Evolutionary conservation across 805 yeast genomes (phyloP).

Genomic region (Naumovozyma baii): DNA sequence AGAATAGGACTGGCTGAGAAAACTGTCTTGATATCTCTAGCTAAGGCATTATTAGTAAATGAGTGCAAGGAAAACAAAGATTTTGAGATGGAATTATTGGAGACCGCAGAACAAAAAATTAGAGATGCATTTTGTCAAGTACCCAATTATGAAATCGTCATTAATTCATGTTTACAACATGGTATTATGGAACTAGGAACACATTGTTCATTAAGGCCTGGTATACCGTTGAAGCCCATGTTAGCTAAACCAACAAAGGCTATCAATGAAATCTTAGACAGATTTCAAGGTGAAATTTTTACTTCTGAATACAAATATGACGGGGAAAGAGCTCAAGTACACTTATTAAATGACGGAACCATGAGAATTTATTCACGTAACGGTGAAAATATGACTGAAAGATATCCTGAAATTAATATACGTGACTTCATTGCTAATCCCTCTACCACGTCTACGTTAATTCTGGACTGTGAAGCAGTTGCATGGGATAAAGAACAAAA

Average conservation of each 20-base stretch:
- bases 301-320: slow-evolving; percentile 97
- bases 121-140: slow-evolving; percentile 82
- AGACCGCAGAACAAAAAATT: slow-evolving; percentile 64
- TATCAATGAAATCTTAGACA: slow-evolving; percentile 80
- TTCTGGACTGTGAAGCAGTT: slow-evolving; percentile 93
- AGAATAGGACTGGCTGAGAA: slow-evolving; percentile 93
- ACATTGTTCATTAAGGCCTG: slow-evolving; percentile 72
- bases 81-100: slow-evolving; percentile 37
- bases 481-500: slow-evolving; percentile 80
- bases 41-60: slow-evolving; percentile 67
- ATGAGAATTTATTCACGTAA: slow-evolving; percentile 83
- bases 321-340: slow-evolving; percentile 96
- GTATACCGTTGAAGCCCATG: slow-evolving; percentile 95
- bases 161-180: slow-evolving; percentile 50
- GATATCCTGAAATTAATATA: slow-evolving; percentile 86
- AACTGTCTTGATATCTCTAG: slow-evolving; percentile 72
- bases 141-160: slow-evolving; percentile 80
- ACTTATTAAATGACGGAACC: slow-evolving; percentile 52
- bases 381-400: slow-evolving; percentile 92
- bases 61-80: slow-evolving; percentile 37
- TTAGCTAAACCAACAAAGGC: slow-evolving; percentile 95
- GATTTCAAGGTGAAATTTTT: slow-evolving; percentile 75
- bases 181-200: slow-evolving; percentile 62
- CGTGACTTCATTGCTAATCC: slow-evolving; percentile 42
- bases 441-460: slow-evolving; percentile 43